Base-by-base conservation (phyloP, 148 eudicot genomes). In the Persicaria maculosa region DNA sequence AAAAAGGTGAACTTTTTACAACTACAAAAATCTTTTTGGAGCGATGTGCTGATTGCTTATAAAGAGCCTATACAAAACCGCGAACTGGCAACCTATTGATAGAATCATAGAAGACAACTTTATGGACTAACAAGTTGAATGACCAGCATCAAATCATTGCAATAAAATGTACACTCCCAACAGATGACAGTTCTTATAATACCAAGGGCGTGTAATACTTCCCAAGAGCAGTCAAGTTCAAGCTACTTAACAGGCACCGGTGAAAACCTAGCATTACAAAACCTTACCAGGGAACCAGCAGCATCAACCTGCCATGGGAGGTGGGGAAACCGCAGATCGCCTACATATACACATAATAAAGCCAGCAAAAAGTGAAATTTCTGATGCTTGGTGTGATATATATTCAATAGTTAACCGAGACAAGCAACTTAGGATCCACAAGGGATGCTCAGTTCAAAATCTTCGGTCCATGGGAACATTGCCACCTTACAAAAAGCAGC, bases 221-320 rank as follows among this genome's bases (percentile, higher is more conserved):
- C 31, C 70, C 31, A 6, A 62, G 43, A 2, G 15, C 12, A 62
- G 14, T 62, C 5, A 10, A 3, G 7, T 62, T 62, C 44, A 25
- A 25, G 31, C 44, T 62, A 31, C 68, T 15, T 62, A 43, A 65
- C 70, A 65, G 8, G 36, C 14, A 65, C n/a, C 36, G 46, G 6
- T 36, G 9, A 62, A 25, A 62, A 62, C 31, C 31, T 62, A 10
- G 68, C 68, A 62, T 22, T 62, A 5, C 44, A 31, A 62, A 25
- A 62, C 44, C 44, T 61, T 62, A 62, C n/a, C 68, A 62, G 68
- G 62, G 44, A 62, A 31, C 44, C 69, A 59, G 67, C 67, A 59
- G 5, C 70, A 14, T 14, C 70, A 65, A 31, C n/a, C 44, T 31
- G 44, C 44, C 44, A 25, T 25, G 19, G 22, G 62, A 4, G 62